phyloP scores from a whole-genome alignment of 1,284 basidiomycete genomes.

The Malassezia psittaci region DNA sequence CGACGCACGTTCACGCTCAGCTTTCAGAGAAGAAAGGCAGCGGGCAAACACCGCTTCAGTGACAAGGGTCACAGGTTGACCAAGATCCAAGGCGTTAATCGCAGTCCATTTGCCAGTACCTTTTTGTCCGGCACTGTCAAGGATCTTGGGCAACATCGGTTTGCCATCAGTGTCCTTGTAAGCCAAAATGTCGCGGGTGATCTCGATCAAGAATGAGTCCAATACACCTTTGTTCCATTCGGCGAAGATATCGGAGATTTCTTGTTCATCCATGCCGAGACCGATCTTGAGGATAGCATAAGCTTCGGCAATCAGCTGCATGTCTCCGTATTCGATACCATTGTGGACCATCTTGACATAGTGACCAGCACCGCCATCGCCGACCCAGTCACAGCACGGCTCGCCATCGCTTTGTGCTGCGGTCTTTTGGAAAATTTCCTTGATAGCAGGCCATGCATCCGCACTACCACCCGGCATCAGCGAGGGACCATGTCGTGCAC shows the following conservation, averaged over 20 bases:
- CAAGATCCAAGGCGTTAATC: conserved; percentile 91
- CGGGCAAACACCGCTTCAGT: conserved; percentile 99
- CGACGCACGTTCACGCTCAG: conserved; percentile 88
- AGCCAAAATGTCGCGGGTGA: conserved; percentile 50
- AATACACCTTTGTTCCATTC: conserved; percentile 96
- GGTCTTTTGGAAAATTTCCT: conserved; percentile 97
- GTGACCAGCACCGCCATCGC: conserved; percentile 83
- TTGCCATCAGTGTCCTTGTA: conserved; percentile 84
- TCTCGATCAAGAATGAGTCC: conserved; percentile 98
- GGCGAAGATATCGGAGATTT: conserved; percentile 48
- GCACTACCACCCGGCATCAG: conserved; percentile 97
- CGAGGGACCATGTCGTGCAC: conserved; percentile 91
- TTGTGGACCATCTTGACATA: conserved; percentile 99
- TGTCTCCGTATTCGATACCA: conserved; percentile 85
- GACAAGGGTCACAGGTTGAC: conserved; percentile 81
- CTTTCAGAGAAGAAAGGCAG: conserved; percentile 92
- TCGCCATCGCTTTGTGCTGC: conserved; percentile 89
- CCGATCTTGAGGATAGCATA: conserved; percentile 86
- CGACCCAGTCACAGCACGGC: conserved; percentile 99
- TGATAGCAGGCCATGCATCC: conserved; percentile 90
- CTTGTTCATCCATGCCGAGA: conserved; percentile 58
- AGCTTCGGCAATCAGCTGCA: conserved; percentile 93
- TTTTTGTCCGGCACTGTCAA: conserved; percentile 80
- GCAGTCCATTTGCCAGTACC: conserved; percentile 99
- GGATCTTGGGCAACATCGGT: conserved; percentile 83